Evolutionary conservation across 331 rosid species (phyloP).

Genomic region (Quercus phellos): DNA sequence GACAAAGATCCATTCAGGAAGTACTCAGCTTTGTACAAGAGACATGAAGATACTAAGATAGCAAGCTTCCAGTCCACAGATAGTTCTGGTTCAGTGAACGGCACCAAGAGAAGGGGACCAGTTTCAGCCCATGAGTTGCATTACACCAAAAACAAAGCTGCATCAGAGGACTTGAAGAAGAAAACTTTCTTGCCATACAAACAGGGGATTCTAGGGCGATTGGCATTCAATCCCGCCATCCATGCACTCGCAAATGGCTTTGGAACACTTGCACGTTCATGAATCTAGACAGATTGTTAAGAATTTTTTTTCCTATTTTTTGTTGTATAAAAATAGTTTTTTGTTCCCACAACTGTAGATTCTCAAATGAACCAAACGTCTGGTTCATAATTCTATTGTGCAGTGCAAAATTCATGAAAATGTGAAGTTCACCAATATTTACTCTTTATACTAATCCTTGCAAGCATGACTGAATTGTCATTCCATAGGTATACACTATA

Average conservation of each 20-base stretch:
- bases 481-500: not conserved
- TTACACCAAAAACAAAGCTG: slow-evolving; percentile 64
- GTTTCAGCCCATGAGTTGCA: slow-evolving; percentile 74
- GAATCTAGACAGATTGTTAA: not conserved
- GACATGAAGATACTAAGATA: slow-evolving; percentile 31
- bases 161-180: slow-evolving; percentile 66
- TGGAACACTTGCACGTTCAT: slow-evolving; percentile 34
- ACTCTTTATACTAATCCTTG: not conserved
- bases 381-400: slow-evolving; percentile 7
- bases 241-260: slow-evolving; percentile 48
- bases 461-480: not conserved
- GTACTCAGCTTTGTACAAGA: slow-evolving; percentile 34
- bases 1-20: slow-evolving; percentile 58
- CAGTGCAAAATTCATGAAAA: not conserved
- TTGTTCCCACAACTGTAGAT: not conserved
- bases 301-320: not conserved
- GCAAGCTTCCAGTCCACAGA: slow-evolving; percentile 39
- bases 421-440: not conserved
- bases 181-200: slow-evolving; percentile 84
- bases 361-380: not conserved
- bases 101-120: slow-evolving; percentile 29
- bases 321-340: slow-evolving; percentile 5
- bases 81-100: slow-evolving; percentile 2
- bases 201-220: slow-evolving; percentile 72
- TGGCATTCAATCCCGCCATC: slow-evolving; percentile 47